Evolutionary conservation across 352 stramenopile genomes (phyloP).

Genomic region (Thraustochytrium striatum): DNA sequence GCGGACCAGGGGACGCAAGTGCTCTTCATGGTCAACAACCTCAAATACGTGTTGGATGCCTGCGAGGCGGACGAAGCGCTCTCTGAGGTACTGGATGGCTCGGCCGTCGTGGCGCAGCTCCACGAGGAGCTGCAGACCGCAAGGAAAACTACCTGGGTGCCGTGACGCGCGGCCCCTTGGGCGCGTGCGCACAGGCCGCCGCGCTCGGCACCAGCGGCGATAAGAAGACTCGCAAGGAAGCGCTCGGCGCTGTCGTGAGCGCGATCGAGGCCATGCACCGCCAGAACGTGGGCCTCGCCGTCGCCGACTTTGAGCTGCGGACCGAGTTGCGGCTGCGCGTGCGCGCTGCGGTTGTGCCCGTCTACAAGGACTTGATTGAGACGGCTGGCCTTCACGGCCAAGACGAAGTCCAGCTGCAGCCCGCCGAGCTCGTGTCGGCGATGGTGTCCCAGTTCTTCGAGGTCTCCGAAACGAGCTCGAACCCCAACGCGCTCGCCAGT

Average conservation of each 20-base stretch:
- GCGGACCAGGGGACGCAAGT: no score
- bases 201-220: background rate
- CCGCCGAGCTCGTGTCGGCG: background rate
- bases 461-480: constrained; percentile 12
- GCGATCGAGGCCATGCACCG: background rate
- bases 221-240: background rate
- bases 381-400: background rate
- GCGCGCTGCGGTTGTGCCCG: background rate
- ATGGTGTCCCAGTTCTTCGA: constrained; percentile 45
- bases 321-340: constrained; percentile 23
- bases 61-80: no score
- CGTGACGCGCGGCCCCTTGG: background rate
- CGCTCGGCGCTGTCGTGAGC: background rate
- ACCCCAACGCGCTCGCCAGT: background rate
- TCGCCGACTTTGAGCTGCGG: constrained; percentile 37
- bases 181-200: background rate
- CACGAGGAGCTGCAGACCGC: no score
- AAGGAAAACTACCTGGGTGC: constrained; percentile 20
- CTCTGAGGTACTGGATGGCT: no score
- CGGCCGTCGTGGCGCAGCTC: no score
- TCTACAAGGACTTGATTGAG: background rate
- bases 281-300: background rate
- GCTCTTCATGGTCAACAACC: no score
- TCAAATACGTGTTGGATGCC: no score
- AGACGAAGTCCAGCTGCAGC: background rate